Base-by-base conservation (phyloP, 345 rosid genomes). In the Eucalyptus sp. region DNA sequence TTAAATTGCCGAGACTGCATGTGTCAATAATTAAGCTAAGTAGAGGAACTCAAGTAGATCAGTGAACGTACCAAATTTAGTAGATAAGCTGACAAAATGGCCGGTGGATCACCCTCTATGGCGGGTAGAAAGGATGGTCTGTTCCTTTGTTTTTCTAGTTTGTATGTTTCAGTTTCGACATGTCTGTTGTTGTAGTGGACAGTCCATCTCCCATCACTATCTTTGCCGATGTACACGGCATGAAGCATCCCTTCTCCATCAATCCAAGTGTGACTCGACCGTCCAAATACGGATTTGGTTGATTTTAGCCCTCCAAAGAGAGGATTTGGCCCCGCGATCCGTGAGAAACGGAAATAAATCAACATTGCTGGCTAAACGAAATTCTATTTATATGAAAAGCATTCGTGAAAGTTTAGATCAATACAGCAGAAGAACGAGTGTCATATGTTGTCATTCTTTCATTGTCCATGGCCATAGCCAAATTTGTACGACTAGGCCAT, bases 241-340 rank as follows among this genome's bases (percentile, higher is more conserved):
- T 93, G 97, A 79, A 94, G 90, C 95, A 95, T 94, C 27, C 96
- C 96, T 91, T 94, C 96, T 83, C 96, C 95, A 88, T 93, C 95
- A 7, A 94, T 68, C 96, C 94, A 93, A 4, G 90, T 86, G 43
- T 91, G 90, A 86, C 86, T 94, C 60, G 95, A 90, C 46, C 31
- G 91, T 31, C 95, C 95, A 60, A 94, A 94, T 41, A 92, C 25
- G 0, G 96, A 94, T 13, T 17, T 86, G 13, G 93, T 85, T 5
- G 93, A 91, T 56, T 91, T 93, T 29, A 92, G 80, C 48, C 94
- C 94, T 46, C 95, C 95, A 64, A 92, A 93, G 4, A 93, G 86
- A 13, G 96, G 95, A 81, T 95, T 94, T 50, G 96, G 87, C 25
- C 96, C 97, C 93, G 90, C 12, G 41, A 66, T 66, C 79, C 79